These are phyloP conservation scores for Malassezia slooffiae DNA, from an alignment of 1,284 basidiomycete genomes.

Conservation along the genomic window DNA sequence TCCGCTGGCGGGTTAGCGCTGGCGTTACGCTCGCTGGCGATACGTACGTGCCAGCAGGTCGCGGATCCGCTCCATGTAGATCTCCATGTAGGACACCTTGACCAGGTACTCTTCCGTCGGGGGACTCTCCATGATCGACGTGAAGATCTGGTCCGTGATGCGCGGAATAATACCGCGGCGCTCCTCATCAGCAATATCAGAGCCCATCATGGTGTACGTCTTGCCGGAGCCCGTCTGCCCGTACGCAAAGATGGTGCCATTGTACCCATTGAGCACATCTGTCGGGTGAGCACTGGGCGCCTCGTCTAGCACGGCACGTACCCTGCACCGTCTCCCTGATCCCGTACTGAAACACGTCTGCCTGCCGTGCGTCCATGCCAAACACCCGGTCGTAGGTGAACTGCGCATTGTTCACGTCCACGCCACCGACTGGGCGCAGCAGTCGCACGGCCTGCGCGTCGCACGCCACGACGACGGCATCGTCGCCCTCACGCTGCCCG, in stretches of 20 bases:
- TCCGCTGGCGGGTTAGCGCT: constrained; percentile 56
- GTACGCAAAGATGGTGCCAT: constrained; percentile 80
- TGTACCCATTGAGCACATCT: constrained; percentile 99
- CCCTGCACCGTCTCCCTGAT: constrained; percentile 65
- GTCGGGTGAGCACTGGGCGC: not conserved
- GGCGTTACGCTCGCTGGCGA: too few relatives aligned
- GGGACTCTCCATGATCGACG: constrained; percentile 89
- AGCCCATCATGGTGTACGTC: constrained; percentile 54
- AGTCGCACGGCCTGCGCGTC: constrained; percentile 9
- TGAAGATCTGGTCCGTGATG: constrained; percentile 97
- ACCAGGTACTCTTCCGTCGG: constrained; percentile 93
- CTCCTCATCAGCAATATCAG: constrained; percentile 74
- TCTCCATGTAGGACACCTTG: constrained; percentile 99
- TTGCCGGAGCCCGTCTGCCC: constrained; percentile 77
- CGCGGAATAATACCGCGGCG: constrained; percentile 89
- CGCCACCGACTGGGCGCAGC: constrained; percentile 1
- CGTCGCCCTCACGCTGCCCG: constrained; percentile 1
- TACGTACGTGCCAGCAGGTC: constrained; percentile 86
- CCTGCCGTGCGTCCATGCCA: constrained; percentile 78
- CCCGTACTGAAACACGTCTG: constrained; percentile 95
- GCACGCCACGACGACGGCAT: constrained; percentile 4
- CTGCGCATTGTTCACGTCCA: not conserved
- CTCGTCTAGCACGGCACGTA: constrained; percentile 11
- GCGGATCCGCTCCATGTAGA: constrained; percentile 92
- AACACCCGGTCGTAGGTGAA: constrained; percentile 98